Base-by-base conservation (phyloP, 345 rosid species). In the Jatropha curcas region DNA sequence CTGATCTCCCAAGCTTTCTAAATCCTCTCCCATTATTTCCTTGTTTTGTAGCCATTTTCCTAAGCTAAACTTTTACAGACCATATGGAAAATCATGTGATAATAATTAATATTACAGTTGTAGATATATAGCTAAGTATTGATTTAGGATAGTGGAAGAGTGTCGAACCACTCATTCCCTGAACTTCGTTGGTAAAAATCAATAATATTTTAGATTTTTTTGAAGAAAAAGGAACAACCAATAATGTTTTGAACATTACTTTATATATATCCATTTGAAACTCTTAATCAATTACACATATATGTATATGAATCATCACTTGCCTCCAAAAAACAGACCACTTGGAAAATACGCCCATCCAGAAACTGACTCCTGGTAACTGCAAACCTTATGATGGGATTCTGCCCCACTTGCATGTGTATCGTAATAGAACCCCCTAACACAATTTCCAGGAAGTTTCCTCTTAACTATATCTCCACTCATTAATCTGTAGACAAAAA, bases 361-460 rank as follows among this genome's bases (percentile, higher is more conserved):
- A 7, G 0, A 7, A 41, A n/a, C n/a, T n/a, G n/a, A n/a, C n/a
- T n/a, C n/a, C n/a, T n/a, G n/a, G 43, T 6, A 39, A 39, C 43
- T 39, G 43, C 43, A 39, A 41, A 41, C n/a, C n/a, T 9, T 8
- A 41, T 41, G 45, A 41, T 35, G 19, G 24, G 12, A 41, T 13
- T 9, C 1, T 24, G 31, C n/a, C 34, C 14, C 75, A 35, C 50
- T 12, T 10, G 25, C 75, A 37, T 8, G 25, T 48, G 27, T 11
- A n/a, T n/a, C n/a, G n/a, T n/a, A n/a, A n/a, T 12, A 1, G n/a
- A 62, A 43, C 3, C 12, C 41, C 35, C 5, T 3, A 2, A 4
- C 1, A n/a, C 25, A 70, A 35, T 68, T 71, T 71, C 75, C 59
- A 13, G 8, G 67, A 71, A 71, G 59, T 9, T 61, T 71, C 75